Base-by-base conservation (phyloP, 192 early-diverging fungal genomes). In the Linnemannia elongata region DNA sequence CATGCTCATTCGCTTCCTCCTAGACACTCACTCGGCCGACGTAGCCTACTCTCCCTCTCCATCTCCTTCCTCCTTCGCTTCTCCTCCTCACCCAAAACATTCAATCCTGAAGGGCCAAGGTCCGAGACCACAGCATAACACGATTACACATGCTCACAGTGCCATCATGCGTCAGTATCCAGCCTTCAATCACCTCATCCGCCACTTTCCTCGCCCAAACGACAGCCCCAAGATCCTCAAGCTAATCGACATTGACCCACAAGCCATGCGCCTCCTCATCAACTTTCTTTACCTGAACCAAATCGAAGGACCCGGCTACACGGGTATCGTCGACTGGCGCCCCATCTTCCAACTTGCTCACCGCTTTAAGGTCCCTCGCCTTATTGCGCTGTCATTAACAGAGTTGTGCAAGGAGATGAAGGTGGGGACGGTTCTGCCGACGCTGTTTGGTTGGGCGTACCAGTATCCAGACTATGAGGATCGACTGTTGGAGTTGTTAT, bases 221-320 rank as follows among this genome's bases (percentile, higher is more conserved):
- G 27, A 45, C 38, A n/a, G 41, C 24, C 47, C 49, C 6, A 54
- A 54, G 15, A 36, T 79, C 33, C 70, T 63, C 22, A 72, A 72
- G 17, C 38, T 76, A 2, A 8, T 44, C 4, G 81, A 38, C 0
- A 63, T 82, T 18, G 81, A 82, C 39, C 6, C 22, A 12, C 38
- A 44, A 1, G 49, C 69, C 9, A 38, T 82, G 47, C 81, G 57
- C 4, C 69, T 82, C 1, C 33, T 76, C 39, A 69, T 76, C 81
- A 82, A 82, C 10, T 76, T 71, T 35, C 52, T 82, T 10, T 82
- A 82, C 39, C 52, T 60, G 6, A 7, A 39, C 42, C 81, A 72
- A 15, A 76, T 82, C 3, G 81, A 82, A 41, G 81, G 70, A n/a
- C 81, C 68, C 2, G 54, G 75, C 8, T 72, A 71, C 75, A 55